Evolutionary conservation across 2,329 filamentous ascomycete species (phyloP).

Genomic region (Penicillium sp.): DNA sequence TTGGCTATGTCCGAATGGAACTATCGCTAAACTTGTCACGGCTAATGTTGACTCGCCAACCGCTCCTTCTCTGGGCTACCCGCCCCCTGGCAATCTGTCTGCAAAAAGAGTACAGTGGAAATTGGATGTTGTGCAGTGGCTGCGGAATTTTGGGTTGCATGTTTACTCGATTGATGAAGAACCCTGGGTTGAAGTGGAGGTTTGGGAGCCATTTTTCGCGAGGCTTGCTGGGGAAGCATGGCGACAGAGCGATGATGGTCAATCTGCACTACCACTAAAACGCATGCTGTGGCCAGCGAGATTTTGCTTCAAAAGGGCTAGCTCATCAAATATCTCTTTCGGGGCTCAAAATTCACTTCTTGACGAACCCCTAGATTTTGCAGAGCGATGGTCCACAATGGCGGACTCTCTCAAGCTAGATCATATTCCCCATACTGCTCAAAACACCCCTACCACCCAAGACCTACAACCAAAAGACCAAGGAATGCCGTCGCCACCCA

Average conservation of each 20-base stretch:
- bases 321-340: conserved; percentile 15
- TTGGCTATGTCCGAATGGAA: conserved; percentile 41
- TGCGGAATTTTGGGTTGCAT: conserved; percentile 35
- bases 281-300: conserved; percentile 45
- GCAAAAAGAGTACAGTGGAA: conserved; percentile 35
- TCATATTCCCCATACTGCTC: conserved; percentile 16
- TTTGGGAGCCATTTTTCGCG: conserved; percentile 39
- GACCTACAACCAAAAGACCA: conserved; percentile 23
- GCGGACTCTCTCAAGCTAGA: conserved; percentile 21
- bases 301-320: conserved; percentile 40
- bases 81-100: conserved; percentile 10
- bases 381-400: conserved; percentile 38
- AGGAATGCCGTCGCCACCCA: conserved; percentile 20
- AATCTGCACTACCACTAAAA: conserved; percentile 33
- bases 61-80: conserved; percentile 20
- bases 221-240: conserved; percentile 33
- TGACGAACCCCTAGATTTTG: conserved; percentile 43
- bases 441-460: conserved; percentile 16
- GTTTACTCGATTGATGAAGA: conserved; percentile 30
- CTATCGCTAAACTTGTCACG: conserved; percentile 34
- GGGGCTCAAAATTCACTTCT: conserved; percentile 16
- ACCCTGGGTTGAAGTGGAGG: conserved; percentile 42
- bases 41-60: conserved; percentile 20
- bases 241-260: conserved; percentile 26
- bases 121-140: conserved; percentile 34